These are phyloP conservation scores for Trichoderma sp. DNA, from an alignment of 2,329 filamentous ascomycete species.

Conservation along the genomic window DNA sequence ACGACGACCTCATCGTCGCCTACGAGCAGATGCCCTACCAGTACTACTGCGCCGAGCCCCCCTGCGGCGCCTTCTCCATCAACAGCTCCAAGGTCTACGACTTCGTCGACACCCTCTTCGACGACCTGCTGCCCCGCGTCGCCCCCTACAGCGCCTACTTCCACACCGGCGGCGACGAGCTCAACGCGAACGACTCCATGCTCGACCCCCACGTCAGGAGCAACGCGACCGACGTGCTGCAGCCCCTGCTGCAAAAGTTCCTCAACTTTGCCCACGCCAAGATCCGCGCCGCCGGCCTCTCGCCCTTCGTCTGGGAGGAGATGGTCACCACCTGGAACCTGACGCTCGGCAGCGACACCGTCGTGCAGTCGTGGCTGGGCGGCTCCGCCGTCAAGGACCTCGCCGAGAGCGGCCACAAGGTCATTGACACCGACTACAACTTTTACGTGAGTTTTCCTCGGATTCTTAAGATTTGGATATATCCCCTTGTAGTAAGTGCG, in stretches of 20 bases:
- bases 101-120: constrained; percentile 72
- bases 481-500: too few species aligned
- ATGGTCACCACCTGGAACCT: constrained; percentile 79
- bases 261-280: constrained; percentile 69
- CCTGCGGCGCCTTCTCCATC: constrained; percentile 72
- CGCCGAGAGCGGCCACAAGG: constrained; percentile 67
- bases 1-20: constrained; percentile 57
- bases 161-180: constrained; percentile 86
- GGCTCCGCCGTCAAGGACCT: constrained; percentile 62
- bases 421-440: constrained; percentile 74
- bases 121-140: constrained; percentile 75
- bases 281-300: constrained; percentile 64
- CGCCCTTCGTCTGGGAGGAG: constrained; percentile 85
- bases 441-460: constrained; percentile 66
- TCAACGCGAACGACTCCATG: constrained; percentile 67
- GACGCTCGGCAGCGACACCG: constrained; percentile 67
- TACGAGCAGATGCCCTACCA: constrained; percentile 60
- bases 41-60: constrained; percentile 63
- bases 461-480: too few species aligned
- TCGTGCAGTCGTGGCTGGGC: constrained; percentile 79
- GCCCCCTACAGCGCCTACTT: constrained; percentile 72
- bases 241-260: constrained; percentile 78
- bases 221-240: constrained; percentile 64
- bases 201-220: constrained; percentile 73
- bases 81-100: constrained; percentile 69